Conservation (phyloP, 2,329 filamentous ascomycete genomes). For the Mariannaea elegans region DNA sequence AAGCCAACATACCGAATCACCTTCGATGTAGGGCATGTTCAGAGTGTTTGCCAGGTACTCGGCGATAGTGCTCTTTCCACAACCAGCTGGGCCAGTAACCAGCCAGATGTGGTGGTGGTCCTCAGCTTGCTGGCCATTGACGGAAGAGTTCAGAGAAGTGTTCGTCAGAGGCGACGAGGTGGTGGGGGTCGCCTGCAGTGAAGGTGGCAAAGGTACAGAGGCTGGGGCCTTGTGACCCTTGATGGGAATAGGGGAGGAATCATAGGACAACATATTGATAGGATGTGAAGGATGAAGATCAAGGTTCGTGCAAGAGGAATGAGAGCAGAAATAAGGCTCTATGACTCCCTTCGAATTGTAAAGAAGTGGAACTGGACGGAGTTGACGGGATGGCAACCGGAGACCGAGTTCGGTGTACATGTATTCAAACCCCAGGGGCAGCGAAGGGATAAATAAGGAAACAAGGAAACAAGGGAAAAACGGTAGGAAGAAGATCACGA, state of each 20-base stretch:
- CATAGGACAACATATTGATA: slow-evolving; percentile 60
- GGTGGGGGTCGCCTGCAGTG: slow-evolving; percentile 30
- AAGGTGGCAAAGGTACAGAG: slow-evolving; percentile 35
- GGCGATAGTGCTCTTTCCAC: slow-evolving; percentile 81
- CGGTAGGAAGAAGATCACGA: slow-evolving; percentile 18
- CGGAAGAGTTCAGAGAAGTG: slow-evolving; percentile 41
- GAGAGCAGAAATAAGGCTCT: slow-evolving; percentile 17
- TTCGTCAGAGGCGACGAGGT: slow-evolving; percentile 32
- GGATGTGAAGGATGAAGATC: slow-evolving; percentile 6
- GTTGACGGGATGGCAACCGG: slow-evolving; percentile 26
- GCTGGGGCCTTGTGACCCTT: slow-evolving; percentile 49
- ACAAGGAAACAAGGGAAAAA: slow-evolving; percentile 18
- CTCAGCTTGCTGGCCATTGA: slow-evolving; percentile 42
- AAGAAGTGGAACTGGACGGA: slow-evolving; percentile 14
- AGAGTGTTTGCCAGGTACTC: slow-evolving; percentile 70
- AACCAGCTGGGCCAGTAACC: slow-evolving; percentile 81
- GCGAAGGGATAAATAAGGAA: background rate
- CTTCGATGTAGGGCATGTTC: slow-evolving; percentile 76
- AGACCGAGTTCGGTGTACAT: slow-evolving; percentile 29
- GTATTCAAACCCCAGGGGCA: slow-evolving; percentile 15
- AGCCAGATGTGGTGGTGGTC: slow-evolving; percentile 78
- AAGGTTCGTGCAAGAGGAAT: slow-evolving; percentile 11
- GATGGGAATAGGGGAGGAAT: slow-evolving; percentile 54
- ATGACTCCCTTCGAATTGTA: slow-evolving; percentile 26
- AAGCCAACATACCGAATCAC: slow-evolving; percentile 71